Conservation (phyloP, 2,329 filamentous ascomycete genomes). For the Thermoascus crustaceus region DNA sequence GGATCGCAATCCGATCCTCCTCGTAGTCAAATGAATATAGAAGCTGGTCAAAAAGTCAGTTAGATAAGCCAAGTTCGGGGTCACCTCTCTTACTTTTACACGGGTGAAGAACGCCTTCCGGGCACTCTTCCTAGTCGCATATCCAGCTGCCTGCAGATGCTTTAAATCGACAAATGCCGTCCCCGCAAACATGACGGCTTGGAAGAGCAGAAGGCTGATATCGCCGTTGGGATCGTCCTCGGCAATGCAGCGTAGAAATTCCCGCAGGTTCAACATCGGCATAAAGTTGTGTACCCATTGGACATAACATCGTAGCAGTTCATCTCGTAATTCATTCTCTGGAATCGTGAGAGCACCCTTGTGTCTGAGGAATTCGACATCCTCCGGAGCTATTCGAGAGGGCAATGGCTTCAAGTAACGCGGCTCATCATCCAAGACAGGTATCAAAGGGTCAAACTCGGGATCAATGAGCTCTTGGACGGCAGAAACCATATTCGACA, state of each 20-base stretch:
- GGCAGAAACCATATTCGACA: constrained; percentile 30
- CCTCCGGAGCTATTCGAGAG: constrained; percentile 63
- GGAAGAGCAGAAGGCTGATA: constrained; percentile 75
- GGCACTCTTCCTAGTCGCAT: constrained; percentile 64
- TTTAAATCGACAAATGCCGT: constrained; percentile 75
- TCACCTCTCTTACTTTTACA: constrained; percentile 56
- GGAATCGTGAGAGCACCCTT: constrained; percentile 76
- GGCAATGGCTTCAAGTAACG: constrained; percentile 71
- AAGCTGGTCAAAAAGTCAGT: constrained; percentile 42
- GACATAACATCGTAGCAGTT: constrained; percentile 67
- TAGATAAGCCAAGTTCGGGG: constrained; percentile 4
- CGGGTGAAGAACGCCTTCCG: constrained; percentile 77
- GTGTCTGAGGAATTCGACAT: constrained; percentile 67
- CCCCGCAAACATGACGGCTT: constrained; percentile 87
- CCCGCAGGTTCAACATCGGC: constrained; percentile 63
- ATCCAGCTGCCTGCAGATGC: constrained; percentile 64
- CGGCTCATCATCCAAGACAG: constrained; percentile 34
- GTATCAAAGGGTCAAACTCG: constrained; percentile 30
- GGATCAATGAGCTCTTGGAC: constrained; percentile 32
- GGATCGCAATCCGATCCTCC: constrained; percentile 70
- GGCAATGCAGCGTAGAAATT: constrained; percentile 47
- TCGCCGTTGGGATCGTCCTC: constrained; percentile 59
- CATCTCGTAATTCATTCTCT: constrained; percentile 58
- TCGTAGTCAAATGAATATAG: constrained; percentile 91
- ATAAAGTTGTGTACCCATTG: constrained; percentile 87